Percentiles rank a stretch among this genome's conserved stretches.
Evolutionary conservation across 768 basidiomycete genomes (phyloP).

Genomic region (Hirschioporus abietinus): DNA sequence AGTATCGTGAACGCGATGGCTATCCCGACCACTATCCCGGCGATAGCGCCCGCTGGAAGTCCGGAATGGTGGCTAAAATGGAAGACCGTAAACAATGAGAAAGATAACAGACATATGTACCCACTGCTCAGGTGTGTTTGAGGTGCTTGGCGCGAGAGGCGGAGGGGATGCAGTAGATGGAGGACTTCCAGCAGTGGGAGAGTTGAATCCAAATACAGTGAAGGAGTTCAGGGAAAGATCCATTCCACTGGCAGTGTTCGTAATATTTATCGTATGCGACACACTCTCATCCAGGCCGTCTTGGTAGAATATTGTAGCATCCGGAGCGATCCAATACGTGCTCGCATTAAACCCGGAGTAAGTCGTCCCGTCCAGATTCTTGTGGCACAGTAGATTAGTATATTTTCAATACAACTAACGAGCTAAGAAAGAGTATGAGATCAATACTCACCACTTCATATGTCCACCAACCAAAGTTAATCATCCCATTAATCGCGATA

Average conservation of each 20-base stretch:
- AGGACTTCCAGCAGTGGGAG: neutral
- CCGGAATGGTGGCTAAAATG: neutral
- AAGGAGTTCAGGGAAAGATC: neutral
- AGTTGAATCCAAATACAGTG: neutral
- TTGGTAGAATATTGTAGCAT: conserved; percentile 14
- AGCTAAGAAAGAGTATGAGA: neutral
- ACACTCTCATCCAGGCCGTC: conserved; percentile 10
- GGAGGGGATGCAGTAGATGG: neutral
- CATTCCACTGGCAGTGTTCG: conserved; percentile 7
- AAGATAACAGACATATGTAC: neutral
- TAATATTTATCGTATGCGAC: conserved; percentile 11
- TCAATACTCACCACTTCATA: conserved; percentile 20
- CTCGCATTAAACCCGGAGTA: conserved; percentile 11
- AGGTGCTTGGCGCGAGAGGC: neutral
- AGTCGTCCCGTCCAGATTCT: conserved; percentile 9
- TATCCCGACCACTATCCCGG: neutral
- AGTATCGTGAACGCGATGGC: neutral
- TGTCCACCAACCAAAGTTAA: conserved; percentile 21
- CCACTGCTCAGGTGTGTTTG: neutral
- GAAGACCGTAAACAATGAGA: neutral
- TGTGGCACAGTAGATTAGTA: too few relatives aligned
- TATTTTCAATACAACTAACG: too few relatives aligned
- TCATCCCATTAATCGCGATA: conserved; percentile 13
- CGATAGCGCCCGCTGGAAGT: neutral
- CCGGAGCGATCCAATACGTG: conserved; percentile 21